phyloP scores from a whole-genome alignment of 768 basidiomycete genomes.

The Pleurotus salmoneostramineus region DNA sequence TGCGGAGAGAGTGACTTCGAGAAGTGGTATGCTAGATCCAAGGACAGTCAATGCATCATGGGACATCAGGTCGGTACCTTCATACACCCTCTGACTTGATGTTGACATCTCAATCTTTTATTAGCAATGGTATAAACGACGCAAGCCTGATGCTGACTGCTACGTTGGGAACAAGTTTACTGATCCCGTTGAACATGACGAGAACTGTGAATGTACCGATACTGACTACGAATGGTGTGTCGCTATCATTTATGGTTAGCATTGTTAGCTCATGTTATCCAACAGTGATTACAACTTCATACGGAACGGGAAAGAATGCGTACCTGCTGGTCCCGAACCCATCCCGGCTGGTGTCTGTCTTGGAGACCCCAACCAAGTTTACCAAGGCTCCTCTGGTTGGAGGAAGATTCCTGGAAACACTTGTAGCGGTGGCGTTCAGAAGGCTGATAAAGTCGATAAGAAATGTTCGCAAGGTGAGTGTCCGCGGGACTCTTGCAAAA shows the following conservation, averaged over 20 bases:
- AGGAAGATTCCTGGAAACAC: conserved; percentile 91
- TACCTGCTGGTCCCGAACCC: conserved; percentile 83
- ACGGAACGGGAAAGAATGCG: conserved; percentile 68
- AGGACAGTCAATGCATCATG: conserved; percentile 77
- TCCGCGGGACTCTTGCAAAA: neutral
- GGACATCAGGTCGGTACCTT: conserved; percentile 72
- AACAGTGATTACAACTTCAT: conserved; percentile 87
- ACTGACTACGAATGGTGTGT: conserved; percentile 90
- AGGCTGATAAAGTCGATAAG: conserved; percentile 71
- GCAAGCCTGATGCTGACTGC: conserved; percentile 81
- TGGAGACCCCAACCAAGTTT: conserved; percentile 51
- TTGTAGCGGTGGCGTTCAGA: conserved; percentile 65
- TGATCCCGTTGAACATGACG: conserved; percentile 82
- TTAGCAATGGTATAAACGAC: conserved; percentile 91
- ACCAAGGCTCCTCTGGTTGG: conserved; percentile 88
- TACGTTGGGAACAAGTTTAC: conserved; percentile 88
- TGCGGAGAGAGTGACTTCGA: conserved; percentile 77
- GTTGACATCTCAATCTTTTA: neutral
- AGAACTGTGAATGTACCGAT: conserved; percentile 78
- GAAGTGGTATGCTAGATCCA: conserved; percentile 77
- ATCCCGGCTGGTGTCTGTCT: conserved; percentile 75
- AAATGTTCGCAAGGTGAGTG: conserved; percentile 75
- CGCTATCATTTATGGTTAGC: neutral
- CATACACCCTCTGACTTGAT: neutral
- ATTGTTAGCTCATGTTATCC: neutral